These are phyloP conservation scores for Abrus pulchellus DNA, from an alignment of 306 rosid species.

Conservation along the genomic window DNA sequence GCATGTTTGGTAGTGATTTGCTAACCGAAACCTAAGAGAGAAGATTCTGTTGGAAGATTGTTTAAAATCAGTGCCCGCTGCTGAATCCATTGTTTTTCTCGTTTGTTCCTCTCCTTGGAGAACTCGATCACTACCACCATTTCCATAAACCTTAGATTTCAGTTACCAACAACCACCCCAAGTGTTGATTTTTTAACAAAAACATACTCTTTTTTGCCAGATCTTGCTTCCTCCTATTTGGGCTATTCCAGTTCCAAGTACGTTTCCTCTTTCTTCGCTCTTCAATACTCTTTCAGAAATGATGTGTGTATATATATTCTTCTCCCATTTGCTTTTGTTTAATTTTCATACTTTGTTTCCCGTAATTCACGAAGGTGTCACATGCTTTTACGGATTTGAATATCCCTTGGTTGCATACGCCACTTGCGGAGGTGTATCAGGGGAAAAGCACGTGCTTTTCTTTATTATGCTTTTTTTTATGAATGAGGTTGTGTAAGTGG, in stretches of 20 bases:
- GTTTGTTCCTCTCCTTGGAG: constrained; percentile 18
- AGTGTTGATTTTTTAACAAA: not conserved
- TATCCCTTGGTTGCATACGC: constrained; percentile 28
- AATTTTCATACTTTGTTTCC: not conserved
- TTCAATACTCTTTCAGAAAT: not conserved
- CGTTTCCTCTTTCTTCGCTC: constrained; percentile 14
- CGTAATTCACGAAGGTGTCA: constrained; percentile 24
- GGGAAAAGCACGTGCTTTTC: constrained; percentile 53
- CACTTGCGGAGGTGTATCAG: constrained; percentile 49
- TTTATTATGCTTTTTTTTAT: constrained; percentile 47
- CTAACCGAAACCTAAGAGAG: constrained; percentile 3
- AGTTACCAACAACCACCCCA: constrained; percentile 29
- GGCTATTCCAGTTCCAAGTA: constrained; percentile 44
- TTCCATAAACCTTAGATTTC: constrained; percentile 42
- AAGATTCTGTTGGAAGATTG: constrained; percentile 18
- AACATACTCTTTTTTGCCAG: constrained; percentile 42
- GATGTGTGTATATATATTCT: not conserved
- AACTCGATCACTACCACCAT: constrained; percentile 42
- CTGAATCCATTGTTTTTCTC: constrained; percentile 30
- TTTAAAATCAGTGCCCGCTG: not conserved
- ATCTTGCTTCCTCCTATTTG: constrained; percentile 59
- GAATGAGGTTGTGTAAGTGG: constrained; percentile 7
- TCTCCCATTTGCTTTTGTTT: constrained; percentile 22
- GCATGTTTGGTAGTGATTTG: not conserved
- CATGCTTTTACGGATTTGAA: not conserved